Evolutionary conservation across 495 filamentous ascomycete genomes (phyloP).

Genomic region (Hypoxylon subgilvum): DNA sequence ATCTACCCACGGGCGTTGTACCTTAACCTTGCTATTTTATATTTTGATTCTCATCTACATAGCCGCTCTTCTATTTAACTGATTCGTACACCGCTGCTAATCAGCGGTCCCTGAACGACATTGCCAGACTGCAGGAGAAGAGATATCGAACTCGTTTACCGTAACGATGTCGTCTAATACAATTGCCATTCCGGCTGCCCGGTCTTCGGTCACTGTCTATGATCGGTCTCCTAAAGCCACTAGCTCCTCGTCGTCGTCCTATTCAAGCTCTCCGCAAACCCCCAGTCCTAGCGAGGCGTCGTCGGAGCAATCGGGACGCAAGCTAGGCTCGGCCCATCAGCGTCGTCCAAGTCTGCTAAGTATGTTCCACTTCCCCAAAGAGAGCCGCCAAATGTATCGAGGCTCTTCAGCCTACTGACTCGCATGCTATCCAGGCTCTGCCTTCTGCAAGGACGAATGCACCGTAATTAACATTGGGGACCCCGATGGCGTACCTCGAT

Average conservation of each 20-base stretch:
- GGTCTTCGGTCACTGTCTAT: slow-evolving; percentile 46
- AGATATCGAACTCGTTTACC: not conserved
- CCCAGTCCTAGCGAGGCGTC: slow-evolving; percentile 45
- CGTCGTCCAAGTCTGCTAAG: slow-evolving; percentile 62
- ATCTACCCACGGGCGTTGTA: slow-evolving; percentile 18
- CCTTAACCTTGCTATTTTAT: slow-evolving; percentile 15
- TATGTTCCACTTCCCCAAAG: slow-evolving; percentile 47
- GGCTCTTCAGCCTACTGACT: slow-evolving; percentile 19
- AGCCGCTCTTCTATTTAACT: not conserved
- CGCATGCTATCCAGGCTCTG: slow-evolving; percentile 56
- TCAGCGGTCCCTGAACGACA: not conserved
- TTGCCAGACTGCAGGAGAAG: slow-evolving; percentile 8
- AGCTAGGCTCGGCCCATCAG: slow-evolving; percentile 53
- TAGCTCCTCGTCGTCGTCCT: slow-evolving; percentile 58
- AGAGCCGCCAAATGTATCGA: too few relatives aligned
- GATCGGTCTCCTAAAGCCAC: slow-evolving; percentile 47
- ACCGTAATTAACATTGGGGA: slow-evolving; percentile 72
- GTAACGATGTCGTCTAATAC: slow-evolving; percentile 54
- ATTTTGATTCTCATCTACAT: slow-evolving; percentile 2
- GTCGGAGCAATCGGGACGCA: slow-evolving; percentile 46
- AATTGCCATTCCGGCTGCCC: slow-evolving; percentile 57
- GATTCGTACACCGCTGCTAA: slow-evolving; percentile 24
- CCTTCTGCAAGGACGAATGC: slow-evolving; percentile 68
- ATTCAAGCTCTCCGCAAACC: slow-evolving; percentile 58
- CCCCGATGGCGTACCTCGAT: slow-evolving; percentile 63